These are phyloP conservation scores for Wickerhamiella qilinensis DNA, from an alignment of 805 yeast species.

Conservation along the genomic window DNA sequence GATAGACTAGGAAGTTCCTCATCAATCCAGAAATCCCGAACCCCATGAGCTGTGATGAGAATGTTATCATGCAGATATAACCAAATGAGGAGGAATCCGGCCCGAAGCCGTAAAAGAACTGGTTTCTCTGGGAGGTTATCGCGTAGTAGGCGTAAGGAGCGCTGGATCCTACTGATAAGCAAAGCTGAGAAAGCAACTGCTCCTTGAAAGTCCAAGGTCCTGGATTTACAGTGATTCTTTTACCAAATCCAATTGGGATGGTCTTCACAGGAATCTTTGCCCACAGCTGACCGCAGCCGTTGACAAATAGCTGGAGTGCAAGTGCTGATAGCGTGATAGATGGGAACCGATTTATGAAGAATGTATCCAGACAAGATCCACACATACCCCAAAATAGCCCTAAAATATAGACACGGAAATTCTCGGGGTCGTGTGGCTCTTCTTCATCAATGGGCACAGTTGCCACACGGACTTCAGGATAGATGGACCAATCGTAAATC, in stretches of 20 bases:
- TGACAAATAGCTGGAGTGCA: slow-evolving; percentile 43
- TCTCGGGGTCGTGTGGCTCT: slow-evolving; percentile 28
- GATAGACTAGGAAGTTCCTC: slow-evolving; percentile 33
- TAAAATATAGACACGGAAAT: slow-evolving; percentile 34
- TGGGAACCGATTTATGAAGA: slow-evolving; percentile 42
- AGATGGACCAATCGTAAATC: slow-evolving; percentile 31
- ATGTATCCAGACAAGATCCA: slow-evolving; percentile 39
- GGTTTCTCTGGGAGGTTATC: slow-evolving; percentile 16
- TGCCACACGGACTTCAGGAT: slow-evolving; percentile 44
- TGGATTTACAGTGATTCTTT: slow-evolving; percentile 33
- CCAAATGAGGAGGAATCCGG: too few relatives aligned
- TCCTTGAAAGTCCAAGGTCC: slow-evolving; percentile 54
- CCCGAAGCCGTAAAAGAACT: too few relatives aligned
- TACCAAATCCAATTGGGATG: slow-evolving; percentile 26
- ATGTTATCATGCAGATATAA: too few relatives aligned
- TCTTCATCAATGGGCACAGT: slow-evolving; percentile 37
- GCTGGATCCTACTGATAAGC: slow-evolving; percentile 9
- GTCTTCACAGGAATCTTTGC: slow-evolving; percentile 32
- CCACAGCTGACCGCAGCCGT: slow-evolving; percentile 38
- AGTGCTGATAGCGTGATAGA: slow-evolving; percentile 31
- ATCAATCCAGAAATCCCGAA: slow-evolving; percentile 38
- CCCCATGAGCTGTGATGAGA: slow-evolving; percentile 38
- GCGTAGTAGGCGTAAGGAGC: slow-evolving; percentile 11
- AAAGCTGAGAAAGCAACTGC: slow-evolving; percentile 42
- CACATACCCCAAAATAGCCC: slow-evolving; percentile 34